These are phyloP conservation scores for Flueggea neowawraea DNA, from an alignment of 441 rosid genomes.

Conservation along the genomic window DNA sequence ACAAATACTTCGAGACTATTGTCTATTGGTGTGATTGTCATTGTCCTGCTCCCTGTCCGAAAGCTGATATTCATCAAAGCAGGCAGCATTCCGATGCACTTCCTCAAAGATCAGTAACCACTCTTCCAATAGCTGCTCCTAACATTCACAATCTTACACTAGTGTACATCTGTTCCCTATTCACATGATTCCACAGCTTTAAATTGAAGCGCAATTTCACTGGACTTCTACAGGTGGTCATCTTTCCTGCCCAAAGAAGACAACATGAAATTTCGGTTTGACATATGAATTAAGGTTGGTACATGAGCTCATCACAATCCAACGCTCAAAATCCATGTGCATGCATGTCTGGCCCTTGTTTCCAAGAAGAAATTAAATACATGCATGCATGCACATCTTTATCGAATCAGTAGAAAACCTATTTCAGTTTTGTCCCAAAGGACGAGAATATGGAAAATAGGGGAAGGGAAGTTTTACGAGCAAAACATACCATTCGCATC, in stretches of 20 bases:
- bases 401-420: too few species aligned
- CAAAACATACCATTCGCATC: slow-evolving; percentile 29
- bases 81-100: slow-evolving; percentile 14
- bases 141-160: slow-evolving; percentile 28
- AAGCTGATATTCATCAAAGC: slow-evolving; percentile 14
- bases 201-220: not conserved
- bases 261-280: not conserved
- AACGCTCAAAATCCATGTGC: not conserved
- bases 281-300: not conserved
- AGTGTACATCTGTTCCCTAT: slow-evolving; percentile 43
- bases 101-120: slow-evolving; percentile 27
- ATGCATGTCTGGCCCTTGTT: not conserved
- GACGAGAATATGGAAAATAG: not conserved
- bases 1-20: slow-evolving; percentile 19
- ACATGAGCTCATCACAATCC: not conserved
- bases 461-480: not conserved
- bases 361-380: too few species aligned
- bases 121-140: slow-evolving; percentile 18
- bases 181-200: slow-evolving; percentile 37
- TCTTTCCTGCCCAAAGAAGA: slow-evolving; percentile 1
- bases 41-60: not conserved
- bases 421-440: not conserved
- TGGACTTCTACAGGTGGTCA: slow-evolving; percentile 1
- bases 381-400: too few species aligned
- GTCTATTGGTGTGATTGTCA: slow-evolving; percentile 10